Evolutionary conservation across 139 green algal species (phyloP), one percentile per base, ranked within the genome.

Genomic region (Zygnema cylindricum): DNA sequence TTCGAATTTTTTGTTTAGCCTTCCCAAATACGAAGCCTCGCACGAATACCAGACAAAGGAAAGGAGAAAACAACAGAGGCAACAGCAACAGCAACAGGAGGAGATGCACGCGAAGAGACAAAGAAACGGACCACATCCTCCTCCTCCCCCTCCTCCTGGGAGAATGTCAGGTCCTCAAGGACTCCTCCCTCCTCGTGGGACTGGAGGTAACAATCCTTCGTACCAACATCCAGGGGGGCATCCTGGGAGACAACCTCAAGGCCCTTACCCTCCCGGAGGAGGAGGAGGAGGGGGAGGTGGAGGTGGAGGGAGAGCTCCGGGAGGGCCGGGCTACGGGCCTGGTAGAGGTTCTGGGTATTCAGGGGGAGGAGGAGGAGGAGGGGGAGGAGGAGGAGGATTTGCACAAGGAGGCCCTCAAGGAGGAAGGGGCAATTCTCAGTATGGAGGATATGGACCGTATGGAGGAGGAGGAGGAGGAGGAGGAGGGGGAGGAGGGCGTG

Each of bases 21-120:
- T 93, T 75, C 90, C 90, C 16, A 77, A 92, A 76, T 87, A 93
- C 81, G 89, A 93, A 77, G 30, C 79, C 0, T 93, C 89, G 0
- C 90, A 93, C 35, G 90, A 93, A 89, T 93, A 79, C 85, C 88
- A 92, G 39, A 92, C 90, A 38, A 93, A 93, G 81, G 93, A 93
- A 69, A 91, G 55, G 41, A 57, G 82, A 54, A 41, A 92, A 69
- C 75, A 92, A 33, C 30, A 42, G 78, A 39, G 78, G 55, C 49
- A 63, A 63, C 49, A 16, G 7, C 76, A 92, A 69, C 82, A 89
- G 79, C 71, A 87, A 55, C 76, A 38, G 38, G 85, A 89, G 82
- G 82, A 87, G 82, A 63, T 63, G 49, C 35, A 49, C 35, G 82
- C 82, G 11, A 87, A 87, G 42, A 32, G 57, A 30, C 82, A 87